phyloP scores from a whole-genome alignment of 2,329 filamentous ascomycete genomes.

The Rhytidhysteron rufulum region DNA sequence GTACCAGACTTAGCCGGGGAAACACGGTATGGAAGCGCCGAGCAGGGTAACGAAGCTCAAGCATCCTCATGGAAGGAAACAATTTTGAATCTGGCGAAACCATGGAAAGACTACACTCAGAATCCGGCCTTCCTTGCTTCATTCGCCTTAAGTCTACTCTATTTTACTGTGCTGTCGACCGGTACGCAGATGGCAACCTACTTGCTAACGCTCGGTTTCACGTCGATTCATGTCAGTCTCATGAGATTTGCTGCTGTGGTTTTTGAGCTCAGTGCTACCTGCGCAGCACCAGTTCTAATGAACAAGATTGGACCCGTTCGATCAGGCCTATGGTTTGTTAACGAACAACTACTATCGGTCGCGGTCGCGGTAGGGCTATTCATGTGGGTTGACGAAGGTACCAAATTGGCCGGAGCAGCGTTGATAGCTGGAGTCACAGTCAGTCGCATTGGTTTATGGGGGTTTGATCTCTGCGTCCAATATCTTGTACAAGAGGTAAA shows the following conservation, averaged over 20 bases:
- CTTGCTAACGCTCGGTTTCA: conserved; percentile 53
- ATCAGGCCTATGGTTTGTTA: conserved; percentile 67
- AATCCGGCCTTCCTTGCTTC: conserved; percentile 60
- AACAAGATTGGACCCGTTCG: conserved; percentile 49
- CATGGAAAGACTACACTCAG: conserved; percentile 42
- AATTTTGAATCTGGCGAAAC: background rate
- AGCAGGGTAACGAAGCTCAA: background rate
- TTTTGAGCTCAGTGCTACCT: conserved; percentile 60
- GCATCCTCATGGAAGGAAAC: background rate
- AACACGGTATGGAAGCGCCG: too few species aligned
- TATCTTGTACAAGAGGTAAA: conserved; percentile 43
- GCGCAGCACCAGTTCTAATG: conserved; percentile 56
- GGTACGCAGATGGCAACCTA: conserved; percentile 63
- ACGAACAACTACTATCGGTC: conserved; percentile 61
- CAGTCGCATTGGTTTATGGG: conserved; percentile 45
- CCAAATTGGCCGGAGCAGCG: conserved; percentile 20
- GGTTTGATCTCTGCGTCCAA: conserved; percentile 46
- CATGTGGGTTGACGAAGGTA: conserved; percentile 5
- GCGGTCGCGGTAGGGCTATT: conserved; percentile 11
- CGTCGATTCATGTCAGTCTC: conserved; percentile 49
- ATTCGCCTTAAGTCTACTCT: conserved; percentile 56
- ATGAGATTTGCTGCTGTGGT: conserved; percentile 51
- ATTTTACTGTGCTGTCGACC: conserved; percentile 48
- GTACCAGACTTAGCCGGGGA: conserved; percentile 17
- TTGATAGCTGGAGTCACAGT: conserved; percentile 39